Base-by-base conservation (phyloP, 2,329 filamentous ascomycete genomes). In the Didymella lethalis region DNA sequence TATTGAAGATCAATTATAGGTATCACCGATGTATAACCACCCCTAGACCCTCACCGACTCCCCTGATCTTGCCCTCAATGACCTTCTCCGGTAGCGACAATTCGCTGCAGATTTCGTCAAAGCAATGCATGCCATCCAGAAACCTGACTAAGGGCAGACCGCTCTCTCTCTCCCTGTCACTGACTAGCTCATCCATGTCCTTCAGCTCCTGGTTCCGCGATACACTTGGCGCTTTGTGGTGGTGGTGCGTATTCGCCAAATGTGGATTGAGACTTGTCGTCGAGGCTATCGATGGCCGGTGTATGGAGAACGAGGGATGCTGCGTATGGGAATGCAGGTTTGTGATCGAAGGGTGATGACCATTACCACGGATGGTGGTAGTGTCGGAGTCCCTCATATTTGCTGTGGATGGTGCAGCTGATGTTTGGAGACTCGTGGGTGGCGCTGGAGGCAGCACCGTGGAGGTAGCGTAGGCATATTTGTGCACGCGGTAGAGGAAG, bases 401-500 rank as follows among this genome's bases (percentile, higher is more conserved):
- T 6, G 61, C 55, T 12, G 56, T 59, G 1, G 61, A 65, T n/a
- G 64, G 58, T 2, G 63, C 62, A 10, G 67, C 57, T 18, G 62
- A 64, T 8, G 66, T 65, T 32, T 70, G 66, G 4, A 73, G 57
- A 20, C 66, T 68, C 3, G 68, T 67, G 4, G 71, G 70, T 41
- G 70, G 70, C 8, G 69, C 71, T 7, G 70, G 67, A 16, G 71
- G 67, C 7, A 73, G 28, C 8, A 25, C 41, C 1, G 62, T 63
- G 2, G 62, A 66, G 4, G 64, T 70, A 12, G 85, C 86, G 54
- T 96, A 86, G 28, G 92, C 90, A 74, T 96, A 96, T 75, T 95
- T 96, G 79, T 98, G 92, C 40, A 97, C 89, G 32, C 95, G 87
- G 77, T 97, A 97, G 25, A 99, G 80, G 66, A 96, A 91, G 16